phyloP scores from a whole-genome alignment of 2,329 filamentous ascomycete species.

The Monosporascus sp. region DNA sequence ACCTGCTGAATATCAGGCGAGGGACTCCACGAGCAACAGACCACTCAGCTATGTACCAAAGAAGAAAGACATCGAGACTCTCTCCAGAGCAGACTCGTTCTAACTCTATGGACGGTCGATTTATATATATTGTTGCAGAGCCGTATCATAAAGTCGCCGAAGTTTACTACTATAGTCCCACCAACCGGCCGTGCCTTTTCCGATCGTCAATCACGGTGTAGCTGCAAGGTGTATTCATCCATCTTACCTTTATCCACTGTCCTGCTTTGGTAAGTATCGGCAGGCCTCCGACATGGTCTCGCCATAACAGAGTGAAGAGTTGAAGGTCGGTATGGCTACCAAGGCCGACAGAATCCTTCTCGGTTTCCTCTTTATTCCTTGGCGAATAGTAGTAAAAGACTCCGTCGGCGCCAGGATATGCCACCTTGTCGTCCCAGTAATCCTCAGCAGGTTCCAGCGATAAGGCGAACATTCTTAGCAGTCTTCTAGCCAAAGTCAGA shows the following conservation, averaged over 20 bases:
- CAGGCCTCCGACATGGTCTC: constrained; percentile 37
- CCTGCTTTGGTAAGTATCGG: constrained; percentile 37
- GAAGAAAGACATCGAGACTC: constrained; percentile 54
- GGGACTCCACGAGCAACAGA: background rate
- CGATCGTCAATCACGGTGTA: constrained; percentile 5
- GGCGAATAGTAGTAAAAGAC: constrained; percentile 38
- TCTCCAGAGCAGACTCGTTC: constrained; percentile 32
- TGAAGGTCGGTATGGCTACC: constrained; percentile 51
- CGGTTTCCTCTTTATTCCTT: constrained; percentile 17
- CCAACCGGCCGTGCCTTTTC: constrained; percentile 34
- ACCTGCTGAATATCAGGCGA: constrained; percentile 19
- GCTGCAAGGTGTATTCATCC: background rate
- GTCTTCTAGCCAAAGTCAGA: constrained; percentile 43
- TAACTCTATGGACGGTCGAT: constrained; percentile 47
- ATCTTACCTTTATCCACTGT: constrained; percentile 36
- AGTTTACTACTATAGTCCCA: constrained; percentile 46
- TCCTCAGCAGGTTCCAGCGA: constrained; percentile 47
- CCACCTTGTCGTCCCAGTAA: constrained; percentile 50
- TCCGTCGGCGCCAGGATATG: constrained; percentile 42
- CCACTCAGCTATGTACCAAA: constrained; percentile 31
- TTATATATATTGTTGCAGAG: constrained; percentile 46
- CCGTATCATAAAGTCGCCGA: constrained; percentile 47
- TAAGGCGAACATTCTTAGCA: constrained; percentile 50
- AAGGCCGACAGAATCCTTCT: constrained; percentile 31
- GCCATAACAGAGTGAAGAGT: constrained; percentile 47